Evolutionary conservation across 140 eudicot species (phyloP), one percentile per base, ranked within the genome.

Genomic region (Erigeron philadelphicus): DNA sequence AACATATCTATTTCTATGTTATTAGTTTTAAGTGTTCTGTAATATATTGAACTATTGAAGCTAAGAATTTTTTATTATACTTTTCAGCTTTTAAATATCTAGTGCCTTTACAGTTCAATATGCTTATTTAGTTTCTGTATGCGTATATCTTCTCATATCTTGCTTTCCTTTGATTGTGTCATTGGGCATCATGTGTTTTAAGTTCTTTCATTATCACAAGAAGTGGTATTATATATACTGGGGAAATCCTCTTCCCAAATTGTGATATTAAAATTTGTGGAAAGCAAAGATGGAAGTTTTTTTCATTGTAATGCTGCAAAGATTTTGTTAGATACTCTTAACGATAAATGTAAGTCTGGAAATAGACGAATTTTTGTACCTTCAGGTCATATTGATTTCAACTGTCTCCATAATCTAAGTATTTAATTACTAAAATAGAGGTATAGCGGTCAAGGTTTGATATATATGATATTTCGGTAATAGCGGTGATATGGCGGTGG

Each of bases 11-110:
- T 16, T 50, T 44, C 49, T 12, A n/a, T 49, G 5, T 72, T 13
- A 10, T 61, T 10, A 72, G 48, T 56, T 31, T 54, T 56, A 43
- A 18, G 4, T 25, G 9, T 65, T 70, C 57, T 15, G 44, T 70
- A 16, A 11, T 59, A 41, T n/a, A 19, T 44, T 15, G 46, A 70
- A 46, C 58, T n/a, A 19, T 44, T 15, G 46, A 70, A 46, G 67
- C 72, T 67, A 25, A 17, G 16, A 35, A 67, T n/a, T 8, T 31
- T 3, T 2, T 2, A 31, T 42, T 56, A 54, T 70, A 19, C 56
- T 19, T 54, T 52, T 31, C 35, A 11, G 9, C 17, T 54, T 9
- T 10, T 69, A 54, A 47, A 49, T 49, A 15, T 13, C 17, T 5
- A 49, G 15, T 12, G 3, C 11, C 11, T 11, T 9, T 49, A 49